Evolutionary conservation across 192 early-diverging fungal species (phyloP), one percentile per base, ranked within the genome.

Genomic region (Gamsiella multidivaricata): DNA sequence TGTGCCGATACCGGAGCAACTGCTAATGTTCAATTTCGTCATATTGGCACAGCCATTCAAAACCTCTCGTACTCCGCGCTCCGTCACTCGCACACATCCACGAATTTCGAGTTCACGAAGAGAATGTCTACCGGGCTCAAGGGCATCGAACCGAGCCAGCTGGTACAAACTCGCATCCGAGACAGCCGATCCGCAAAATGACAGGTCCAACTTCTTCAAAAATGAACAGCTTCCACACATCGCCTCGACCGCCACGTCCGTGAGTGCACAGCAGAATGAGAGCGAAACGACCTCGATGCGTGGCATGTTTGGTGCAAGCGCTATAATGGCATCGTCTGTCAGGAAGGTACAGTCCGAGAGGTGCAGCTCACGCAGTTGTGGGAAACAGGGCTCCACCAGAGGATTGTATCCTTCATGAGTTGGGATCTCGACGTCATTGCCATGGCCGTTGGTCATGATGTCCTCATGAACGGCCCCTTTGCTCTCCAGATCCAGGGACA

Each of bases 261-360:
- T 92, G 15, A 94, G 57, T 0, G 92, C 86, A 76, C 92, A 94
- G 64, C 93, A 94, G 66, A 94, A 94, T 25, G 88, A 89, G 17
- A 94, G 85, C 9, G 84, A 87, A 5, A 93, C 72, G 17, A 64
- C 50, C 52, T 83, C 46, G 1, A 94, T 74, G 2, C 78, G 63
- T 20, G 89, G 88, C 68, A 90, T 89, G 15, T 79, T 75, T 1
- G 66, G 67, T 2, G 86, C 83, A 18, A 94, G 41, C n/a, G 67
- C 56, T 8, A 80, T 41, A 28, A 93, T 85, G 2, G 92, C 84
- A 6, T 74, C 79, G 50, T 94, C 91, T 4, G 91, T 89, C 15
- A 94, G 70, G 60, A 94, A 94, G 2, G 88, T 90, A 68, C 93
- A 94, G 69, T 94, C 93, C 18, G 83, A 85, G 7, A 94, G 80